phyloP scores from a whole-genome alignment of 2,329 filamentous ascomycete species.

The Pseudogymnoascus sp. region DNA sequence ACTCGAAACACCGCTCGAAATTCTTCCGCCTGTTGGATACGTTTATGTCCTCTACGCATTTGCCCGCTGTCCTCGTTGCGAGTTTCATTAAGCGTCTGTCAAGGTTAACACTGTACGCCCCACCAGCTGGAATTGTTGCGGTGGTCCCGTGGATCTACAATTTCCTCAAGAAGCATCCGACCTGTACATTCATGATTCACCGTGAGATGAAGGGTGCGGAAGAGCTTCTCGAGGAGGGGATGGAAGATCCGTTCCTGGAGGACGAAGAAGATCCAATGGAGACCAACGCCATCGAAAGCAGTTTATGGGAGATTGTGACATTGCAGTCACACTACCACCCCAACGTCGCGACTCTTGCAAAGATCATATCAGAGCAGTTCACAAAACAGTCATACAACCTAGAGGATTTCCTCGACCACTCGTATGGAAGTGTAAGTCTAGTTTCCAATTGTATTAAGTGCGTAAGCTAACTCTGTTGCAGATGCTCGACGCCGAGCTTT shows the following conservation, averaged over 20 bases:
- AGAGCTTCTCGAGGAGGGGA: constrained; percentile 49
- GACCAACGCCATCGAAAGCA: constrained; percentile 82
- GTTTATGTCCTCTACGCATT: constrained; percentile 83
- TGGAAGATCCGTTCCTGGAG: constrained; percentile 67
- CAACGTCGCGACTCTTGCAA: constrained; percentile 87
- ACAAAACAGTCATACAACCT: constrained; percentile 90
- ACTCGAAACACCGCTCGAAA: constrained; percentile 86
- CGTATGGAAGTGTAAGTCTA: constrained; percentile 65
- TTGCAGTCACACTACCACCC: constrained; percentile 92
- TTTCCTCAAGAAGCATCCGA: constrained; percentile 78
- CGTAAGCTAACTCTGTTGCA: constrained; percentile 32
- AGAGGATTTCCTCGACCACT: constrained; percentile 96
- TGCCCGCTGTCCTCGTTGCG: constrained; percentile 82
- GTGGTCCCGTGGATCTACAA: constrained; percentile 95
- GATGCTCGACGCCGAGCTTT: constrained; percentile 77
- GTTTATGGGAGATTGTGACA: constrained; percentile 88
- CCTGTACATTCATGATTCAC: constrained; percentile 94
- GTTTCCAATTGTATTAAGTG: neutral
- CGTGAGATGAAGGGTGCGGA: constrained; percentile 55
- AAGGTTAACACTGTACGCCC: constrained; percentile 74
- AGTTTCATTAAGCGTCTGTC: constrained; percentile 95
- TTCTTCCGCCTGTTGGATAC: constrained; percentile 90
- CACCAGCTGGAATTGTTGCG: constrained; percentile 80
- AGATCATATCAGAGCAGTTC: constrained; percentile 93
- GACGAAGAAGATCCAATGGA: constrained; percentile 73